Percentiles rank a stretch among this genome's conserved stretches.
These are phyloP conservation scores for Orbilia blumenaviensis DNA, from an alignment of 2,329 filamentous ascomycete species.

Conservation along the genomic window DNA sequence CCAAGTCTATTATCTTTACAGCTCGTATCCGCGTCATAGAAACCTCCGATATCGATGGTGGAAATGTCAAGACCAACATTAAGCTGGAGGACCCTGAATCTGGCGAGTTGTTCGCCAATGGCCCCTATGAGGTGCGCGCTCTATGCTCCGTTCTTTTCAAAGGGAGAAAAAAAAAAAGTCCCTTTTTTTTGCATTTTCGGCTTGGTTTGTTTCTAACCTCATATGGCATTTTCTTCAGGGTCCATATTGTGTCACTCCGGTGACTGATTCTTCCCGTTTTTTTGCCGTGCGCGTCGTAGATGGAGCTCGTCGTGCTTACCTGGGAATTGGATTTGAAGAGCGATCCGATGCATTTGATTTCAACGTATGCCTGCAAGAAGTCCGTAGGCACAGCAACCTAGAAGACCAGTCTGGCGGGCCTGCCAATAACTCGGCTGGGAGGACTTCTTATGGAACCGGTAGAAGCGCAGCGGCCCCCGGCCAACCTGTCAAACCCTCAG, in stretches of 20 bases:
- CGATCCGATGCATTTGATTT: slow-evolving; percentile 87
- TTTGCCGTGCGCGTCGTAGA: slow-evolving; percentile 84
- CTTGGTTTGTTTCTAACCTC: neutral
- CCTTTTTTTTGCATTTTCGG: neutral
- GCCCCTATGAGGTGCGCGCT: slow-evolving; percentile 69
- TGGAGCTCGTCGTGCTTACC: slow-evolving; percentile 76
- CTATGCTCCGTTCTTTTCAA: neutral
- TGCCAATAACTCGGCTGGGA: slow-evolving; percentile 57
- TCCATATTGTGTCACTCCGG: slow-evolving; percentile 71
- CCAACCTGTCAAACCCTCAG: slow-evolving; percentile 16
- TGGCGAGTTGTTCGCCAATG: slow-evolving; percentile 82
- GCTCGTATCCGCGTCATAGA: slow-evolving; percentile 81
- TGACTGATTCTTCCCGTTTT: slow-evolving; percentile 81
- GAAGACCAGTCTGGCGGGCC: slow-evolving; percentile 62
- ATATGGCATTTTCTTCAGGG: slow-evolving; percentile 54
- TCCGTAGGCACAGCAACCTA: slow-evolving; percentile 65
- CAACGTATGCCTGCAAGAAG: slow-evolving; percentile 80
- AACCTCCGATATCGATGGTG: slow-evolving; percentile 68
- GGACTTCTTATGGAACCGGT: slow-evolving; percentile 58
- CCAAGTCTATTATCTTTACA: slow-evolving; percentile 79
- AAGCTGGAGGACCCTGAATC: slow-evolving; percentile 78
- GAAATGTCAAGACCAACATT: slow-evolving; percentile 75
- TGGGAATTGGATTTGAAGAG: slow-evolving; percentile 89
- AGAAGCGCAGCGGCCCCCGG: slow-evolving; percentile 56
- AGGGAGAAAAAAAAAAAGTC: no score